Percentiles rank a stretch among this genome's conserved stretches.
Evolutionary conservation across 805 yeast genomes (phyloP).

Genomic region (Torulaspora quercuum): DNA sequence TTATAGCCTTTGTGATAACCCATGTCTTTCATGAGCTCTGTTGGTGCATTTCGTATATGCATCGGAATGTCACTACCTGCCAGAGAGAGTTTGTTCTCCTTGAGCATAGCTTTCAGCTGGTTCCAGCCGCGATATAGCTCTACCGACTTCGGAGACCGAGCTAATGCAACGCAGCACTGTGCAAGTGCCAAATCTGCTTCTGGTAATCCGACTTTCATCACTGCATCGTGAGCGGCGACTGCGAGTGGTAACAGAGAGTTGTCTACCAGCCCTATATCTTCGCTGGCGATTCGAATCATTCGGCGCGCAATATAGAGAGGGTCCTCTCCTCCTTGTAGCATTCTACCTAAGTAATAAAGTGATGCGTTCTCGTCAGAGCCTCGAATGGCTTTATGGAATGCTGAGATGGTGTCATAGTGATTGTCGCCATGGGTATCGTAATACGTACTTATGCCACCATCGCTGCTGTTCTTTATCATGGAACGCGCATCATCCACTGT

Average conservation of each 20-base stretch:
- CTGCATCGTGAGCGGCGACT: conserved; percentile 77
- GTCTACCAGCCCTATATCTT: conserved; percentile 86
- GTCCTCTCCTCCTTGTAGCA: conserved; percentile 93
- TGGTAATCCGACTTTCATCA: conserved; percentile 89
- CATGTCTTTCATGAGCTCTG: conserved; percentile 79
- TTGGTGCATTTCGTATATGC: conserved; percentile 94
- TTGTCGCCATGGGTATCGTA: conserved; percentile 88
- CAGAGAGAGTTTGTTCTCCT: conserved; percentile 46
- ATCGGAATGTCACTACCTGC: conserved; percentile 58
- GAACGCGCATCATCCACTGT: conserved; percentile 35
- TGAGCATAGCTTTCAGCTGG: conserved; percentile 55
- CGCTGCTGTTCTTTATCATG: conserved; percentile 49
- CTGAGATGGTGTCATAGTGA: conserved; percentile 93
- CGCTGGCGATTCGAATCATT: conserved; percentile 92
- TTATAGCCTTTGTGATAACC: conserved; percentile 85
- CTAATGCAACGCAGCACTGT: conserved; percentile 89
- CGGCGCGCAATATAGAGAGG: conserved; percentile 86
- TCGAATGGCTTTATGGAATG: conserved; percentile 88
- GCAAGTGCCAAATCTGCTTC: conserved; percentile 87
- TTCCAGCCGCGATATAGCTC: conserved; percentile 80
- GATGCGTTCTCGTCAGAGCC: conserved; percentile 92
- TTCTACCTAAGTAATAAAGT: conserved; percentile 75
- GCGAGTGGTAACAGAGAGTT: conserved; percentile 84
- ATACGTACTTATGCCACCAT: conserved; percentile 29
- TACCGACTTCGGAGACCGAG: conserved; percentile 81